Base-by-base conservation (phyloP, 106 monocot species). In the Acorus calamus region DNA sequence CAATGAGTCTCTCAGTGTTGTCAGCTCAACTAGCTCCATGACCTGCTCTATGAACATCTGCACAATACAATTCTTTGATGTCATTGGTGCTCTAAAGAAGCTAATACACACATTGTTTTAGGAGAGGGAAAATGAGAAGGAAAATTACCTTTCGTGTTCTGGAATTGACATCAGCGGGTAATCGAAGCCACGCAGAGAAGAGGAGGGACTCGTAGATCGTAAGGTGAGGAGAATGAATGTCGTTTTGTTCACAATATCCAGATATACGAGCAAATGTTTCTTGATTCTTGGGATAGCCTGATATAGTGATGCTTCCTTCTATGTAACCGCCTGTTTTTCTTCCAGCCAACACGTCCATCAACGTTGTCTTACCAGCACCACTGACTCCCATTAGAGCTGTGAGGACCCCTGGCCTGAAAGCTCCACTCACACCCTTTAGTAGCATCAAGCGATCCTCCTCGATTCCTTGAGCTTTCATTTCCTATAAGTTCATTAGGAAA, bases 341-440 rank as follows among this genome's bases (percentile, higher is more conserved):
- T 7, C 89, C 89, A 13, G 89, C 85, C 52, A 89, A 65, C 2
- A 89, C 89, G 72, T 89, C 89, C 89, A 89, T 89, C 7, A 89
- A 63, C 0, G 89, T 89, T 4, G 89, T 89, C 71, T 89, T 89
- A 6, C 89, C 89, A 5, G 89, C 89, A 54, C 89, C 89, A 66
- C 89, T 89, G 7, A 89, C 82, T 52, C 89, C 89, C 89, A 89
- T 89, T 7, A 89, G 71, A 44, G 89, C 85, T 51, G 89, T 85
- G 8, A 89, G 80, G 47, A 89, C 85, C 50, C 89, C 89, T 3
- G 89, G 89, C 14, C 85, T 74, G 65, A 89, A 89, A 49, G 85
- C 66, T 60, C 89, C 89, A 53, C 82, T 89, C 5, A 89, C 62
- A 10, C 74, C 82, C 42, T 89, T 89, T 43, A 89, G 75, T 55